Base-by-base conservation (phyloP, 2,329 filamentous ascomycete species). In the Thyridium curvatum region DNA sequence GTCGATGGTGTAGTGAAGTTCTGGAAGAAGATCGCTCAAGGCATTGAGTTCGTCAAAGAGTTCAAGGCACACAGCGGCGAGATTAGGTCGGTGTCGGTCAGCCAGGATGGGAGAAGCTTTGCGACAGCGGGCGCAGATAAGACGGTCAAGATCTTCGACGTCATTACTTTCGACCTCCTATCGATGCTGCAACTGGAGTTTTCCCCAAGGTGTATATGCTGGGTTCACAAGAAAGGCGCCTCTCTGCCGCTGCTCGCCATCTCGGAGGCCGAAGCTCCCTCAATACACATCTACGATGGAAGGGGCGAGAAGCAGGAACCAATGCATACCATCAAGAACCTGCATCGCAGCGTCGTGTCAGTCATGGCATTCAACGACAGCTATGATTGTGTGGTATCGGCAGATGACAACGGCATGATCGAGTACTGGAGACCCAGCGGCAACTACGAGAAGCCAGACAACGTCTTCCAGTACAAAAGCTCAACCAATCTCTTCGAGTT, bases 1-100 rank as follows among this genome's bases (percentile, higher is more conserved):
- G 68, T 86, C 32, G 93, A 98, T 57, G 94, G 94, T n/a, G 84
- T 91, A 1, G 91, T 97, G 51, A 98, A 98, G 62, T 98, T 98
- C 61, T 98, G 93, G 93, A 98, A 98, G 68, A 98, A 98, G 67
- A 77, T 86, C 47, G 82, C 79, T 2, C 82, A 86, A 28, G 87
- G 87, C 1, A 86, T 98, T 42, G 94, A 98, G 65, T 98, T 98
- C 55, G 91, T 97, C 38, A 98, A 98, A 65, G 90, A 98, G 65
- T 98, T 95, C 67, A 84, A 82, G 55, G 90, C 93, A 8, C 94
- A 98, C 63, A 73, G 77, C 41, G 86, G 87, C 37, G 87, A 94
- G 55, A 87, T 97, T 55, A 80, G 72, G 44, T 84, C 84, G 18
- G 86, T 93, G 33, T 93, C 82, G 30, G 83, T 86, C 46, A 97